Evolutionary conservation across 371 early-diverging fungal species (phyloP).

Genomic region (Haplosporangium sp.): DNA sequence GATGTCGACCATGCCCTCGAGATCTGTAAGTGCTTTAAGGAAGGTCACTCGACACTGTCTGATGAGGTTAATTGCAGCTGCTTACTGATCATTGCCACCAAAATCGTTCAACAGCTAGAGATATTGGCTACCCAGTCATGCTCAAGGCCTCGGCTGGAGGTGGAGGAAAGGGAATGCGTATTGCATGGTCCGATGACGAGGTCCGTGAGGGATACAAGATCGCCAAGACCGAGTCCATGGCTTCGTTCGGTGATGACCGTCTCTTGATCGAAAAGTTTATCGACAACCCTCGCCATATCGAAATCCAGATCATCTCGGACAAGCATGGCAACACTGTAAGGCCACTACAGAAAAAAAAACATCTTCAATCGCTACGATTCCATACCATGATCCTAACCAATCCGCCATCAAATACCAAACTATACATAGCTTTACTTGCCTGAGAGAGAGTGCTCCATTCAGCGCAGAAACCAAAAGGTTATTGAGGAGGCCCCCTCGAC

Average conservation of each 20-base stretch:
- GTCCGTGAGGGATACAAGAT: slow-evolving; percentile 82
- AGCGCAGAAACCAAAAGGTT: slow-evolving; percentile 90
- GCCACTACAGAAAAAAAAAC: background rate
- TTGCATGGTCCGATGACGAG: slow-evolving; percentile 77
- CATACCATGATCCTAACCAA: background rate
- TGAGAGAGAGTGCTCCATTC: slow-evolving; percentile 93
- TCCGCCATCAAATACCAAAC: background rate
- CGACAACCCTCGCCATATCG: slow-evolving; percentile 90
- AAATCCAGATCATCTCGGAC: slow-evolving; percentile 82
- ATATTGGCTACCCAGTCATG: slow-evolving; percentile 86
- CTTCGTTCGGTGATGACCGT: slow-evolving; percentile 90
- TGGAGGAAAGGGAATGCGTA: slow-evolving; percentile 94
- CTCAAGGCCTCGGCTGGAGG: slow-evolving; percentile 93
- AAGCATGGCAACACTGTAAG: slow-evolving; percentile 67
- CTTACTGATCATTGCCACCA: background rate
- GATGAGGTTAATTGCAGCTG: background rate
- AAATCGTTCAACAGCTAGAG: slow-evolving; percentile 47
- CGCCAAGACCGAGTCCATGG: slow-evolving; percentile 86
- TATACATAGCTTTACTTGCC: slow-evolving; percentile 77
- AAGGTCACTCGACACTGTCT: background rate
- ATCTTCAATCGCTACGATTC: background rate
- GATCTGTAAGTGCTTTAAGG: slow-evolving; percentile 59
- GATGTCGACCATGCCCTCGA: slow-evolving; percentile 76
- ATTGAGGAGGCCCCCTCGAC: slow-evolving; percentile 86
- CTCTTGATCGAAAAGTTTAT: slow-evolving; percentile 95